phyloP scores from a whole-genome alignment of 306 rosid genomes.

The Quercus variabilis region DNA sequence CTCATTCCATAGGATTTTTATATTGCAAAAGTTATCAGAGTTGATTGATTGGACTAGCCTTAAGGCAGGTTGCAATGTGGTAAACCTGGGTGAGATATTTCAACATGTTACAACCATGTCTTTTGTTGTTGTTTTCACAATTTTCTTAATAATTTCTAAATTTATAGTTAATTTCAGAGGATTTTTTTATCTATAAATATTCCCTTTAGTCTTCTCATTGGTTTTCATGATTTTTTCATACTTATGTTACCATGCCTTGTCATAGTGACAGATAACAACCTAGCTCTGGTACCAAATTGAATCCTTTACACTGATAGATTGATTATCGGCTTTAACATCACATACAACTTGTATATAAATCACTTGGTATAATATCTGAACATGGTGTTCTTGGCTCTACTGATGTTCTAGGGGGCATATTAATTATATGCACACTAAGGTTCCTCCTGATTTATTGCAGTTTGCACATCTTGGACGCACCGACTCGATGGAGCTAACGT shows the following conservation, averaged over 20 bases:
- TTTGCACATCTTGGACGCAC: slow-evolving; percentile 83
- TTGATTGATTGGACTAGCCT: not conserved
- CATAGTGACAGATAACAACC: too few species aligned
- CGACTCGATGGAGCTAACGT: too few species aligned
- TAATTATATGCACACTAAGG: slow-evolving; percentile 14
- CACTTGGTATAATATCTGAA: slow-evolving; percentile 1
- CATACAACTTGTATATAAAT: slow-evolving; percentile 1
- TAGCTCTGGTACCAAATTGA: too few species aligned
- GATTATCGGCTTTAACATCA: not conserved
- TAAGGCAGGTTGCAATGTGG: not conserved
- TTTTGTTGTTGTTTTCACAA: too few species aligned
- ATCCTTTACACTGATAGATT: not conserved
- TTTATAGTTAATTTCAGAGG: too few species aligned
- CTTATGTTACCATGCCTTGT: not conserved
- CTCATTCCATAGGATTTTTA: slow-evolving; percentile 6
- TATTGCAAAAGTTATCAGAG: slow-evolving; percentile 11
- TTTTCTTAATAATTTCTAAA: too few species aligned
- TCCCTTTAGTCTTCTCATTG: too few species aligned
- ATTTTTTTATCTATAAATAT: too few species aligned
- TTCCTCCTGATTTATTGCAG: slow-evolving; percentile 43
- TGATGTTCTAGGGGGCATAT: slow-evolving; percentile 9
- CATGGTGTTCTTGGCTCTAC: slow-evolving; percentile 1
- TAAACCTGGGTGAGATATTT: slow-evolving; percentile 1
- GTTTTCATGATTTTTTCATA: too few species aligned
- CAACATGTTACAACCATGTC: not conserved